These are phyloP conservation scores for Rhodotorula kratochvilovae DNA, from an alignment of 768 basidiomycete species.

Conservation along the genomic window DNA sequence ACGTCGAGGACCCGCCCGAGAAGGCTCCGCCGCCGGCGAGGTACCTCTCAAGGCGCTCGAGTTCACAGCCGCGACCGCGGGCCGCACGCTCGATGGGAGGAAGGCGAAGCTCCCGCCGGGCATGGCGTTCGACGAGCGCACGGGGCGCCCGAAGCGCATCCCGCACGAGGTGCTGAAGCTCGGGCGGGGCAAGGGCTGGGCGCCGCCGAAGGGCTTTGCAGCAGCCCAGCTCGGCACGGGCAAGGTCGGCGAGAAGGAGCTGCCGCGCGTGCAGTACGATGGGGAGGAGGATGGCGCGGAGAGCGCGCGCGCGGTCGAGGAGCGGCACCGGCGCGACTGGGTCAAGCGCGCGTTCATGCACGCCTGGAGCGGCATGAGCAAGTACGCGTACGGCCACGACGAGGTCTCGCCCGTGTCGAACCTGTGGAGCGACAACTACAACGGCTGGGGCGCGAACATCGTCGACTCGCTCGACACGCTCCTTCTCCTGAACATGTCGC, in stretches of 20 bases:
- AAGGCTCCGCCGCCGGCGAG: slow-evolving; percentile 1
- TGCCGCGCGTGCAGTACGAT: slow-evolving; percentile 31
- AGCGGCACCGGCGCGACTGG: slow-evolving; percentile 44
- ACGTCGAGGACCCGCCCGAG: background rate
- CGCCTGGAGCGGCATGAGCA: slow-evolving; percentile 43
- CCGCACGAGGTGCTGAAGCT: background rate
- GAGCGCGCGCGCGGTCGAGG: slow-evolving; percentile 40
- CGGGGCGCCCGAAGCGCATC: slow-evolving; percentile 4
- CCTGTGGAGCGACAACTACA: slow-evolving; percentile 36
- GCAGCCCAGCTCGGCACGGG: slow-evolving; percentile 10
- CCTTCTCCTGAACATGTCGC: slow-evolving; percentile 43
- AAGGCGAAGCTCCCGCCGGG: background rate
- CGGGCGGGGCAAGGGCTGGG: slow-evolving; percentile 10
- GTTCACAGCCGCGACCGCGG: slow-evolving; percentile 4
- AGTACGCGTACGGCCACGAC: slow-evolving; percentile 43
- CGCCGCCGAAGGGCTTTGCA: background rate
- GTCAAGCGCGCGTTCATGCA: slow-evolving; percentile 43
- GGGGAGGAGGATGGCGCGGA: slow-evolving; percentile 33
- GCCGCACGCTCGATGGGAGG: background rate
- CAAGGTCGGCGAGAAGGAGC: slow-evolving; percentile 9
- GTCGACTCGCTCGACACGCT: slow-evolving; percentile 45
- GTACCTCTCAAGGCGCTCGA: slow-evolving; percentile 31
- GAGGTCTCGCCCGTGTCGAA: slow-evolving; percentile 40
- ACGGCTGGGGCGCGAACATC: slow-evolving; percentile 45
- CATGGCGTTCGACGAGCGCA: slow-evolving; percentile 11